Conservation (phyloP, 139 green algal genomes). For the Edaphochlamys debaryana region DNA sequence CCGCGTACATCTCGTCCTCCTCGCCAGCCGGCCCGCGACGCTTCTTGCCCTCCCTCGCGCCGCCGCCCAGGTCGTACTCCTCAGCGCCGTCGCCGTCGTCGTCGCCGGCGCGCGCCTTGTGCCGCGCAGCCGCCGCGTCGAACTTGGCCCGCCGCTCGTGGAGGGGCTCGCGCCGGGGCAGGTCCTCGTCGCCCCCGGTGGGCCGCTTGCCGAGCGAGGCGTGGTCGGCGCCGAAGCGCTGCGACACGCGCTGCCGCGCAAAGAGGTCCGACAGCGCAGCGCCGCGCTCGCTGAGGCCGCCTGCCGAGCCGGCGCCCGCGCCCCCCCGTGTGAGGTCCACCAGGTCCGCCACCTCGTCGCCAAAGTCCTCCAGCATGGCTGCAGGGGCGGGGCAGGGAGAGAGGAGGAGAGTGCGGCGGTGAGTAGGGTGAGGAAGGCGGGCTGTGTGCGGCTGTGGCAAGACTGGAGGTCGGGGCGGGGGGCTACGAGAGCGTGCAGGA, state of each 20-base stretch:
- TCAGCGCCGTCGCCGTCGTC: conserved; percentile 35
- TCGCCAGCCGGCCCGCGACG: conserved; percentile 43
- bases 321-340: conserved; percentile 54
- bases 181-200: conserved; percentile 58
- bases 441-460: no score
- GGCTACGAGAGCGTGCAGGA: no score
- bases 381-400: no score
- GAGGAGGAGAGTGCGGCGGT: no score
- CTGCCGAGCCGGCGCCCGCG: conserved; percentile 10
- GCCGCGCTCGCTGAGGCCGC: conserved; percentile 7
- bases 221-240: conserved; percentile 80
- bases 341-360: conserved; percentile 91
- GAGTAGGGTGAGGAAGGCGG: no score
- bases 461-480: no score
- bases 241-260: conserved; percentile 60
- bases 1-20: conserved; percentile 82
- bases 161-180: conserved; percentile 65
- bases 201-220: conserved; percentile 28
- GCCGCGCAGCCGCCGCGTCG: conserved; percentile 69
- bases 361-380: conserved; percentile 90
- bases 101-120: conserved; percentile 30
- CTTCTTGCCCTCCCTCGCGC: conserved; percentile 34
- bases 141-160: conserved; percentile 77
- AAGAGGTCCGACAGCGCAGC: conserved; percentile 64
- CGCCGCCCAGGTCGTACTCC: conserved; percentile 39